phyloP scores from a whole-genome alignment of 139 green algal species.

The Zygnema circumcarinatum region DNA sequence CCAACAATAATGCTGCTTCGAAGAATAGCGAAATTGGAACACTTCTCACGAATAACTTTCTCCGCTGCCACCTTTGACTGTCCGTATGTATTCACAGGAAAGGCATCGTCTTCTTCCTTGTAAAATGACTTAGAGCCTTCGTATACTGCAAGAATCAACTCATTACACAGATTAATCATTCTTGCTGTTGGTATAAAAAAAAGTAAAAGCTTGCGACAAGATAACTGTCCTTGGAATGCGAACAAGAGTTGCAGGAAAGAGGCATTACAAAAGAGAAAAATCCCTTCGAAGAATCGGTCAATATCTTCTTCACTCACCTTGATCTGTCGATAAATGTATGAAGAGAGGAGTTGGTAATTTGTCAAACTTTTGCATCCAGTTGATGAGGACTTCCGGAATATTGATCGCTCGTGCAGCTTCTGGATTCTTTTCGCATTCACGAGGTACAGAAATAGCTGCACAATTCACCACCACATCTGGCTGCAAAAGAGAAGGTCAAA shows the following conservation, averaged over 20 bases:
- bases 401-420: constrained; percentile 67
- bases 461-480: constrained; percentile 74
- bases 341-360: constrained; percentile 64
- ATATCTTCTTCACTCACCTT: constrained; percentile 62
- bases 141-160: too few relatives aligned
- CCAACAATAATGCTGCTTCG: constrained; percentile 80
- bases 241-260: too few relatives aligned
- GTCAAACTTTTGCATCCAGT: constrained; percentile 35
- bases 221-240: too few relatives aligned
- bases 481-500: constrained; percentile 11
- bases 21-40: constrained; percentile 70
- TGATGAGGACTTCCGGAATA: constrained; percentile 66
- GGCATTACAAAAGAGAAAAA: too few relatives aligned
- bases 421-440: constrained; percentile 70
- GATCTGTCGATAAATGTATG: constrained; percentile 83
- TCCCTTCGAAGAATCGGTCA: too few relatives aligned
- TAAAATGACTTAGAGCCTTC: constrained; percentile 35
- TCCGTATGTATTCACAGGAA: constrained; percentile 83
- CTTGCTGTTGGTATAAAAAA: too few relatives aligned
- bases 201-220: too few relatives aligned
- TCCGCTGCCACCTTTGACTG: constrained; percentile 78
- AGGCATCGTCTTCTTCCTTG: constrained; percentile 64
- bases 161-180: constrained; percentile 4
- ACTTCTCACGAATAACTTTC: constrained; percentile 51
- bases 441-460: constrained; percentile 70